Percentiles rank a stretch among this genome's conserved stretches.
phyloP scores from a whole-genome alignment of 352 stramenopile genomes.

The Phytophthora kernoviae region DNA sequence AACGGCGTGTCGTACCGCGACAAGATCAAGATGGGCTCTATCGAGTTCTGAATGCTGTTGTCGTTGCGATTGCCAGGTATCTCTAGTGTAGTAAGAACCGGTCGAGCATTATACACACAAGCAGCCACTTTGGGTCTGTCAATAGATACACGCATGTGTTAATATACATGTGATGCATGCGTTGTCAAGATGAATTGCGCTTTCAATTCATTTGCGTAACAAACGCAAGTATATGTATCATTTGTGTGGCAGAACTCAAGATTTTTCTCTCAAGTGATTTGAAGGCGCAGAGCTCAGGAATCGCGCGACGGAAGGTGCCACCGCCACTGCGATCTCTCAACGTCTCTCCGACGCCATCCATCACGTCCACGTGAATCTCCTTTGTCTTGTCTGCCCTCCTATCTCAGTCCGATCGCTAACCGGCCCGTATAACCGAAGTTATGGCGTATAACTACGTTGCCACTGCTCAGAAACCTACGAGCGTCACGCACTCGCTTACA shows the following conservation, averaged over 20 bases:
- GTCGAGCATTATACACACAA: too few species aligned
- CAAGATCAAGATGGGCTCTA: constrained; percentile 44
- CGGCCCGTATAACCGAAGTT: constrained; percentile 3
- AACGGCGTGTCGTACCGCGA: constrained; percentile 78
- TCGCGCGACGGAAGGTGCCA: too few species aligned
- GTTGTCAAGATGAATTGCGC: too few species aligned
- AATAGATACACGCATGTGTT: too few species aligned
- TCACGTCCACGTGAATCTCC: not conserved
- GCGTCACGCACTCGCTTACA: constrained; percentile 93
- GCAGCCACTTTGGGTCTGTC: too few species aligned
- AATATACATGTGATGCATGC: too few species aligned
- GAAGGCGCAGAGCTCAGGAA: too few species aligned
- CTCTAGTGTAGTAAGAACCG: too few species aligned
- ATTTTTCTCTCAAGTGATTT: too few species aligned
- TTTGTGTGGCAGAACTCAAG: too few species aligned
- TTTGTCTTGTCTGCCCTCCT: constrained; percentile 4
- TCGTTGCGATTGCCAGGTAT: not conserved
- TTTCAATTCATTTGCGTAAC: too few species aligned
- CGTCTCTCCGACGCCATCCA: not conserved
- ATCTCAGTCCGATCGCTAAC: constrained; percentile 1
- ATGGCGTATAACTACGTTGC: constrained; percentile 94
- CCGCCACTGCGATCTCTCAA: not conserved
- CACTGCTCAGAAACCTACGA: constrained; percentile 93
- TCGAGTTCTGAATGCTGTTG: constrained; percentile 28
- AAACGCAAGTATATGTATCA: too few species aligned